Evolutionary conservation across 1,284 basidiomycete species (phyloP), one percentile per base, ranked within the genome.

Genomic region (Moniliophthora roreri): DNA sequence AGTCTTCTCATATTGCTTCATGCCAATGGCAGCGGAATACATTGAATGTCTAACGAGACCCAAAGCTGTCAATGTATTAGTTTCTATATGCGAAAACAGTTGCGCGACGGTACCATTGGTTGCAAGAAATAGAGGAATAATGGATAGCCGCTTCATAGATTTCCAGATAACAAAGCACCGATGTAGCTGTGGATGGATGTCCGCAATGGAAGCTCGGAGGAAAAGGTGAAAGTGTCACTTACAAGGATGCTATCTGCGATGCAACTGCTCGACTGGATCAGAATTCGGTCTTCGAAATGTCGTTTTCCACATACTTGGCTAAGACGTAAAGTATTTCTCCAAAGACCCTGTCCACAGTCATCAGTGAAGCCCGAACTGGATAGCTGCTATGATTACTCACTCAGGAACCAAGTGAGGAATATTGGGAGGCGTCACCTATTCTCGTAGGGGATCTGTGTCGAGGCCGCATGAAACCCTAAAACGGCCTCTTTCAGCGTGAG

Each of bases 181-280:
- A 32, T 32, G 28, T 6, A 32, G 28, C 28, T 32, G 28, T 6
- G 11, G 11, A 32, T 6, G 6, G 28, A 32, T 6, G 11, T 6
- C 28, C 28, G 28, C 11, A 32, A n/a, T n/a, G n/a, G n/a, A 32
- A 32, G 28, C 28, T 32, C 28, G 28, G 28, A 32, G 7, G 11
- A 32, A 32, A 32, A 11, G 28, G 6, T 6, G 28, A 32, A 11
- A 11, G 6, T 6, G 28, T 6, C 11, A 6, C 49, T 42, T 26
- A 50, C 49, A 34, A 50, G 21, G 13, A 50, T 28, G 20, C 21
- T 41, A 16, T 50, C 49, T 16, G 49, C 49, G 20, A 50, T 28
- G 23, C 23, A 38, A 15, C 49, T 50, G 23, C 20, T 23, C n/a
- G n/a, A 32, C 6, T 32, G 28, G 28, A 6, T 32, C 6, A 32